phyloP scores from a whole-genome alignment of 2,329 filamentous ascomycete genomes.

The Akanthomyces dipterigenus region DNA sequence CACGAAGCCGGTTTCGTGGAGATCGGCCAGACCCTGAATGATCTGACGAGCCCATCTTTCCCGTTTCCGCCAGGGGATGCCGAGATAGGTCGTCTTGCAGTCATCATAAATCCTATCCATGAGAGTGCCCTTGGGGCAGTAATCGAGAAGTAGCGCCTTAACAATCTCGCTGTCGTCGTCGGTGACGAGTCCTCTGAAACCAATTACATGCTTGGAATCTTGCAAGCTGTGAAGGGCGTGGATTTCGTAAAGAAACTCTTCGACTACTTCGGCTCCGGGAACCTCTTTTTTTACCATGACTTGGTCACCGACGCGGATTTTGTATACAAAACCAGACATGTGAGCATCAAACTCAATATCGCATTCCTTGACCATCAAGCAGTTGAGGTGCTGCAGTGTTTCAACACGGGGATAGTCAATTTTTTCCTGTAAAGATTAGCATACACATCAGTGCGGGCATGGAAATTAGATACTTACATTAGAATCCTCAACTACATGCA shows the following conservation, averaged over 20 bases:
- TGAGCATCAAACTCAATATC: constrained; percentile 83
- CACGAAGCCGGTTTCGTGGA: constrained; percentile 93
- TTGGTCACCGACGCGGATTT: constrained; percentile 63
- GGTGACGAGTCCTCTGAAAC: constrained; percentile 80
- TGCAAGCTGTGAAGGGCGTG: constrained; percentile 80
- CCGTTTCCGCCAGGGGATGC: constrained; percentile 61
- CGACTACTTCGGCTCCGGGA: constrained; percentile 86
- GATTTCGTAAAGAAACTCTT: constrained; percentile 96
- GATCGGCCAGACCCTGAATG: constrained; percentile 78
- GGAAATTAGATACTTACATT: constrained; percentile 47
- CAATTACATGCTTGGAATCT: constrained; percentile 70
- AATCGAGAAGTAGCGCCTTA: constrained; percentile 85
- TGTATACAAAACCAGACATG: constrained; percentile 96
- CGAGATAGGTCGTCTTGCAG: constrained; percentile 48
- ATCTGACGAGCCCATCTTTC: constrained; percentile 91
- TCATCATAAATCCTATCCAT: constrained; percentile 87
- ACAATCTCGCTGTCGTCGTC: constrained; percentile 79
- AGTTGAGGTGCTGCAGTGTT: constrained; percentile 67
- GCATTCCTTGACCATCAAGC: constrained; percentile 60
- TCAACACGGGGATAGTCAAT: constrained; percentile 74
- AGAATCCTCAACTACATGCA: constrained; percentile 95
- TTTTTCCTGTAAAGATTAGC: constrained; percentile 55
- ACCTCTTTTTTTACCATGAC: constrained; percentile 96
- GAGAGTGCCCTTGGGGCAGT: constrained; percentile 77
- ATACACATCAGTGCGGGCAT: constrained; percentile 2